These are phyloP conservation scores for Myxozyma mucilagina DNA, from an alignment of 805 yeast species.

Conservation along the genomic window DNA sequence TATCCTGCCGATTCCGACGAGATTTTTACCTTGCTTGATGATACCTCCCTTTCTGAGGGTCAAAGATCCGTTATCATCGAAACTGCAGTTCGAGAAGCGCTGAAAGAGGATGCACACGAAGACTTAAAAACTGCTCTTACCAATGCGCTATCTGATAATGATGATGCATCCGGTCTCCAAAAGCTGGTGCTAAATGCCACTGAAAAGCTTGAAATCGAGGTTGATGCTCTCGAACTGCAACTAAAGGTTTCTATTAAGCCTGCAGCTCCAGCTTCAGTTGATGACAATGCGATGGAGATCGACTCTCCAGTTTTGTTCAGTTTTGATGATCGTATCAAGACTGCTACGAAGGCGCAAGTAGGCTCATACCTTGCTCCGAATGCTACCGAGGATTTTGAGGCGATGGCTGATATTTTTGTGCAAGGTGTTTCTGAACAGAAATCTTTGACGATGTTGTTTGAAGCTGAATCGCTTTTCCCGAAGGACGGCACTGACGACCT, in stretches of 20 bases:
- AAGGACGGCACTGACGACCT: conserved; percentile 7
- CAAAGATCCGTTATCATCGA: conserved; percentile 12
- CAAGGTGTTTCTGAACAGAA: conserved; percentile 21
- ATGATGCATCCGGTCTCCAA: neutral
- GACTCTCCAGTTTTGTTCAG: conserved; percentile 39
- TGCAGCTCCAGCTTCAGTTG: neutral
- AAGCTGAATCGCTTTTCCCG: conserved; percentile 13
- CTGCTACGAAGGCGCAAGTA: neutral
- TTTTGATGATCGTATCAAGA: conserved; percentile 18
- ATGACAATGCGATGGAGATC: conserved; percentile 30
- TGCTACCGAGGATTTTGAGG: conserved; percentile 20
- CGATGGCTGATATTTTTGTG: conserved; percentile 19
- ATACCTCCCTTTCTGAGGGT: neutral
- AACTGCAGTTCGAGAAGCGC: conserved; percentile 6
- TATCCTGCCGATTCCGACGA: conserved; percentile 40
- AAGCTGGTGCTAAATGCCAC: conserved; percentile 29
- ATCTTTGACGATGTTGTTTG: conserved; percentile 13
- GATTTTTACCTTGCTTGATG: conserved; percentile 10
- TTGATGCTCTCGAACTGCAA: conserved; percentile 30
- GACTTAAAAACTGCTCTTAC: conserved; percentile 2
- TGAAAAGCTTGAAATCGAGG: conserved; percentile 25
- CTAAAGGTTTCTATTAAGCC: conserved; percentile 31
- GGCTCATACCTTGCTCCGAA: conserved; percentile 21
- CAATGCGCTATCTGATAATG: neutral
- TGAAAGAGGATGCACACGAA: neutral